These are phyloP conservation scores for Chrysanthemum makinoi DNA, from an alignment of 129 eudicot species.

Conservation along the genomic window DNA sequence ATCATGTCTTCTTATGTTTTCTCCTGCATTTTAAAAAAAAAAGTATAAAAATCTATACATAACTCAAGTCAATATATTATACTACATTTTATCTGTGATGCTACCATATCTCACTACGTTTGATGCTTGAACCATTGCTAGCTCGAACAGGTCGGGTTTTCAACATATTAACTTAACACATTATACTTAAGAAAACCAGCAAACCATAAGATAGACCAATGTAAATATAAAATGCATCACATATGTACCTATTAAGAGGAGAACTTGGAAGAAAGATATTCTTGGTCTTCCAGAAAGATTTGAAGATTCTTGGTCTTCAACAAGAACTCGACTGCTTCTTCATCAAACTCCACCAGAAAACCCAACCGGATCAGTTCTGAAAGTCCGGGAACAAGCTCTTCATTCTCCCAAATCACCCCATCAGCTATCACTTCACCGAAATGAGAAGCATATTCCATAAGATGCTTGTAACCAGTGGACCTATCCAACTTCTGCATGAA, in stretches of 20 bases:
- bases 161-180: neutral
- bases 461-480: conserved; percentile 26
- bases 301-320: conserved; percentile 51
- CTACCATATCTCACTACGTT: too few relatives aligned
- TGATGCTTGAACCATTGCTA: neutral
- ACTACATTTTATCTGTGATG: too few relatives aligned
- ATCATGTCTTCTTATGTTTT: neutral
- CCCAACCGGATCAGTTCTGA: conserved; percentile 50
- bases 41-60: neutral
- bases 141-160: neutral
- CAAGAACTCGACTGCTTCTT: conserved; percentile 45
- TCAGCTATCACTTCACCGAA: conserved; percentile 41
- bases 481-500: conserved; percentile 35
- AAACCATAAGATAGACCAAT: neutral
- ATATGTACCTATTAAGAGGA: conserved; percentile 30
- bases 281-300: conserved; percentile 44
- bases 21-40: conserved; percentile 12
- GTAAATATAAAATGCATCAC: neutral
- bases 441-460: conserved; percentile 40
- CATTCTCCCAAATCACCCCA: conserved; percentile 57
- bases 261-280: conserved; percentile 39
- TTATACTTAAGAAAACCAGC: neutral
- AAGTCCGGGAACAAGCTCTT: conserved; percentile 35
- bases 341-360: conserved; percentile 50
- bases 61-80: neutral